phyloP scores from a whole-genome alignment of 2,329 filamentous ascomycete species.

The Mollisia scopiformis region DNA sequence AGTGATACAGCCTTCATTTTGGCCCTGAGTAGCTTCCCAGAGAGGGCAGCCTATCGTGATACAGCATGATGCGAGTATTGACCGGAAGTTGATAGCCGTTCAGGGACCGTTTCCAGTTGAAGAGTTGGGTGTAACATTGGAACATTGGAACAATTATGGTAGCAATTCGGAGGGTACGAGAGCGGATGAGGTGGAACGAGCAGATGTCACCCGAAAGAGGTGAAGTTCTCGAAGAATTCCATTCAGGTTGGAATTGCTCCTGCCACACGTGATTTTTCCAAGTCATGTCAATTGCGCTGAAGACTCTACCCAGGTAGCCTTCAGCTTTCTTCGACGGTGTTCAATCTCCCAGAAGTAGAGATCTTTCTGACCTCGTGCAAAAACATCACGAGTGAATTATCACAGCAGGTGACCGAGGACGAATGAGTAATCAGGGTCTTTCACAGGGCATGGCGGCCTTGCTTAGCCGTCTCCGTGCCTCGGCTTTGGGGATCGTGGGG shows the following conservation, averaged over 20 bases:
- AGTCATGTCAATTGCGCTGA: no score
- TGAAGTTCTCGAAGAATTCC: no score
- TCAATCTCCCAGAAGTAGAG: no score
- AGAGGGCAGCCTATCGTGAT: slow-evolving; percentile 11
- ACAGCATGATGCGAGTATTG: slow-evolving; percentile 18
- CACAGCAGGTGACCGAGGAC: slow-evolving; percentile 3
- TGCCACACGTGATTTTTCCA: neutral
- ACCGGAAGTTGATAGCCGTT: neutral
- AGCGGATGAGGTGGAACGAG: neutral
- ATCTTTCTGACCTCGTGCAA: no score
- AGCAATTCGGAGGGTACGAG: neutral
- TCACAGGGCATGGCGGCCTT: neutral
- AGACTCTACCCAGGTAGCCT: no score
- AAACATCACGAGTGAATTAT: no score
- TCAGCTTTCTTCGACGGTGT: no score
- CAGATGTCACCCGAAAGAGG: no score
- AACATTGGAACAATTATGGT: neutral
- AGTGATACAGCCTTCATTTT: slow-evolving; percentile 18
- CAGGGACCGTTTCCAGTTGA: neutral
- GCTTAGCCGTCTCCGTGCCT: neutral
- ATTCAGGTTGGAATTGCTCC: no score
- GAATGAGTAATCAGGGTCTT: neutral
- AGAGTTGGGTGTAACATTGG: neutral
- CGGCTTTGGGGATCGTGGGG: neutral
- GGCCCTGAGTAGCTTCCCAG: neutral